Conservation (phyloP, 148 eudicot genomes). For the Linanthus parryae region DNA sequence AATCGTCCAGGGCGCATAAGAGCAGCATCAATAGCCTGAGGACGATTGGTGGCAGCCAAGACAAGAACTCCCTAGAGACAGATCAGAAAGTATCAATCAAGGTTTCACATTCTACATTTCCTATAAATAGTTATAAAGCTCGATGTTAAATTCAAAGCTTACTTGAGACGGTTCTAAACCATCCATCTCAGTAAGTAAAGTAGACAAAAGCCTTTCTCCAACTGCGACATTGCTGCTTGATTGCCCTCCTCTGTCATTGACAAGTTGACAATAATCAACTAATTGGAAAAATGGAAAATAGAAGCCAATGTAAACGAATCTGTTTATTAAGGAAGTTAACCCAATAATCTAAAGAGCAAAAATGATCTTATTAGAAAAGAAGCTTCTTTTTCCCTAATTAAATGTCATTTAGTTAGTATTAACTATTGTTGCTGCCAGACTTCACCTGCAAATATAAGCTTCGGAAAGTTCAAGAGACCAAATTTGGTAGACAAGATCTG, state of each 20-base stretch:
- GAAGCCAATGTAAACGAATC: too few relatives aligned
- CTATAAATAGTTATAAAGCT: neutral
- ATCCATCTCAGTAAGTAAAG: slow-evolving; percentile 95
- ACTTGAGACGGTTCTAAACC: slow-evolving; percentile 91
- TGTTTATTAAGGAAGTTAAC: too few relatives aligned
- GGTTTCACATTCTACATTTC: neutral
- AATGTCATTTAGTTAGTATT: too few relatives aligned
- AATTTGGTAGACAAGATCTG: too few relatives aligned
- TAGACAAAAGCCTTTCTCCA: slow-evolving; percentile 91
- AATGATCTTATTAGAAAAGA: too few relatives aligned
- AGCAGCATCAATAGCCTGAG: slow-evolving; percentile 88
- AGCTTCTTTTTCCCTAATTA: too few relatives aligned
- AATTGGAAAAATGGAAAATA: neutral
- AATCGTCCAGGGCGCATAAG: slow-evolving; percentile 99
- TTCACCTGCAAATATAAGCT: too few relatives aligned
- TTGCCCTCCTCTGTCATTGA: slow-evolving; percentile 60
- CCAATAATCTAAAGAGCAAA: too few relatives aligned
- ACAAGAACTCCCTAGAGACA: slow-evolving; percentile 80
- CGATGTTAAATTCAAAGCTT: slow-evolving; percentile 14
- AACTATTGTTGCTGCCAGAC: too few relatives aligned
- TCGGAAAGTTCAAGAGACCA: too few relatives aligned
- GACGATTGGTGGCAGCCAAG: slow-evolving; percentile 95
- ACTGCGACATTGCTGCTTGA: slow-evolving; percentile 59
- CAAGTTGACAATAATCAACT: neutral
- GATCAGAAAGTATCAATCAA: slow-evolving; percentile 4